Percentiles rank a stretch among this genome's conserved stretches.
Conservation (phyloP, 1,284 basidiomycete species). For the Sanghuangporus weigelae region DNA sequence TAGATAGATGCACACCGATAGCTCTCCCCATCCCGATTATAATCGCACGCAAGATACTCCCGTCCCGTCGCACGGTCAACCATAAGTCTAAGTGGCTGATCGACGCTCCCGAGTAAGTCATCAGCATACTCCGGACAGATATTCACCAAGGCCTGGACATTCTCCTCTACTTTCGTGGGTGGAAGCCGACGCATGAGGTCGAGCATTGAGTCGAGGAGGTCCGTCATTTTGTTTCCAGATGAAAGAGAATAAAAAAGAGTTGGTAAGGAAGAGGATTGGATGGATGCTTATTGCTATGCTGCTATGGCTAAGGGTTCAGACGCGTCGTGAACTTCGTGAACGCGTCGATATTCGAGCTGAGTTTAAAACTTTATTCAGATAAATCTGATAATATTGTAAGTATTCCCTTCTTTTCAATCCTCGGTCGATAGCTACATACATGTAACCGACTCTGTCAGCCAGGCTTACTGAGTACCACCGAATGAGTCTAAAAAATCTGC, state of each 20-base stretch:
- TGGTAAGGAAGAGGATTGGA: background rate
- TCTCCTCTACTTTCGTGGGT: constrained; percentile 86
- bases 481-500: background rate
- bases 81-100: constrained; percentile 86
- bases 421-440: too few species aligned
- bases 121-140: constrained; percentile 95
- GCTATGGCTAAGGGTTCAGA: background rate
- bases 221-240: constrained; percentile 43
- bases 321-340: background rate
- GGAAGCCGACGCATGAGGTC: constrained; percentile 96
- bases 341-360: background rate
- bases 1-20: constrained; percentile 59
- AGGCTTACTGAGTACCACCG: background rate
- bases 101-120: constrained; percentile 91
- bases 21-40: constrained; percentile 94
- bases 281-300: background rate
- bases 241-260: background rate
- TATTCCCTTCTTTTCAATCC: too few species aligned
- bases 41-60: constrained; percentile 95
- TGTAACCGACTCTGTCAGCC: too few species aligned
- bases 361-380: background rate
- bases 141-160: constrained; percentile 76
- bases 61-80: constrained; percentile 76
- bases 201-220: constrained; percentile 84
- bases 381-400: too few species aligned